Percentiles rank a stretch among this genome's conserved stretches.
Conservation (phyloP, 2,329 filamentous ascomycete species). For the Phialophora verrucosa region DNA sequence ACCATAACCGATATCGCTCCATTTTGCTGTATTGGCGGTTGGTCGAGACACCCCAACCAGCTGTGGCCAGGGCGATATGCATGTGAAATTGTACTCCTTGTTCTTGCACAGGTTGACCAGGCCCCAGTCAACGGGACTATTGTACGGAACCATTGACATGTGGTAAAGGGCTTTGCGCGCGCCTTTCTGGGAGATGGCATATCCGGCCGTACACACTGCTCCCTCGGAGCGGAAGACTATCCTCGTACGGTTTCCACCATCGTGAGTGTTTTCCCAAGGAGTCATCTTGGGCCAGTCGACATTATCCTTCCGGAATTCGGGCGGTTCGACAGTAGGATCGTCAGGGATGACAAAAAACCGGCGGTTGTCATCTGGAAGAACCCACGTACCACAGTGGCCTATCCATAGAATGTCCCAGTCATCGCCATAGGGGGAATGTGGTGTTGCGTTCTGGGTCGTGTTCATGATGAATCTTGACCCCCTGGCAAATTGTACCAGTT, state of each 20-base stretch:
- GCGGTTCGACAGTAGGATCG: slow-evolving; percentile 42
- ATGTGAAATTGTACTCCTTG: slow-evolving; percentile 26
- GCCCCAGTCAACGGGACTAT: slow-evolving; percentile 33
- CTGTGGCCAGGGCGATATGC: slow-evolving; percentile 31
- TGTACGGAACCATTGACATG: slow-evolving; percentile 35
- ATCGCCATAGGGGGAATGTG: slow-evolving; percentile 57
- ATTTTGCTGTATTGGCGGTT: slow-evolving; percentile 28
- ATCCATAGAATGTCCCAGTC: slow-evolving; percentile 61
- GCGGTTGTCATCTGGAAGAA: slow-evolving; percentile 41
- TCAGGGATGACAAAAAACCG: slow-evolving; percentile 43
- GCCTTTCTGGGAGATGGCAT: slow-evolving; percentile 36
- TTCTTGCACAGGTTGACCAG: slow-evolving; percentile 31
- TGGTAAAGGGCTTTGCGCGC: slow-evolving; percentile 35
- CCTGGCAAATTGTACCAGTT: slow-evolving; percentile 51
- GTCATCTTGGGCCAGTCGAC: slow-evolving; percentile 31
- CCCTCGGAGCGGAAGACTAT: slow-evolving; percentile 30
- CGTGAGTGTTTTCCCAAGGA: slow-evolving; percentile 28
- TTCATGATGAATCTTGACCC: slow-evolving; percentile 43
- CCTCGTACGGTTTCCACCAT: slow-evolving; percentile 27
- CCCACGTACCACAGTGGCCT: slow-evolving; percentile 53
- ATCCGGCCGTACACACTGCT: slow-evolving; percentile 34
- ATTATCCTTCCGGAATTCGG: slow-evolving; percentile 31
- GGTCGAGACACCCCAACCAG: slow-evolving; percentile 34
- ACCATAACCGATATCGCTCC: slow-evolving; percentile 36
- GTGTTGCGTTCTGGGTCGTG: slow-evolving; percentile 33